Evolutionary conservation across 2,329 filamentous ascomycete genomes (phyloP).

Genomic region (Gnomoniopsis smithogilvyi): DNA sequence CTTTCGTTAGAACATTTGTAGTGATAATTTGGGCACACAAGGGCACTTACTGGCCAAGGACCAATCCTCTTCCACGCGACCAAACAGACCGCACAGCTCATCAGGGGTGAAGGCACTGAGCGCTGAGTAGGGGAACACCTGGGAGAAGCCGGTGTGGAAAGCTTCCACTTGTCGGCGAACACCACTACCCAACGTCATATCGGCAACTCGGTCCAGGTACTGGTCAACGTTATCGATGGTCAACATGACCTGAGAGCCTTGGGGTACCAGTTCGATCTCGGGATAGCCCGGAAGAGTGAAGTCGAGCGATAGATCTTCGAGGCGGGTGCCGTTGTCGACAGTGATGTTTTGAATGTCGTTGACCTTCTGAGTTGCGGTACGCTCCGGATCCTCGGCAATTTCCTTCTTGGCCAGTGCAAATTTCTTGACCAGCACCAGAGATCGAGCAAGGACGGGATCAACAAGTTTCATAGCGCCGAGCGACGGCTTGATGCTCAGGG

Average conservation of each 20-base stretch:
- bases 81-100: constrained; percentile 93
- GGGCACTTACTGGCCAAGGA: constrained; percentile 81
- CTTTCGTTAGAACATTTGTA: constrained; percentile 22
- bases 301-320: constrained; percentile 88
- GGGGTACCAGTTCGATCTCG: constrained; percentile 73
- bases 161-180: constrained; percentile 87
- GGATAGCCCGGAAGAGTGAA: constrained; percentile 94
- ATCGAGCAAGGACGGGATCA: constrained; percentile 80
- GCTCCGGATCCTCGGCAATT: constrained; percentile 66
- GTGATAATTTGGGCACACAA: background rate
- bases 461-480: constrained; percentile 87
- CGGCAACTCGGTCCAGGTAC: constrained; percentile 87
- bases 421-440: constrained; percentile 81
- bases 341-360: constrained; percentile 65
- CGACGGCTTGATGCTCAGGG: constrained; percentile 69
- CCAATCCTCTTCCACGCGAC: constrained; percentile 92
- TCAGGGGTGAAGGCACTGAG: constrained; percentile 91
- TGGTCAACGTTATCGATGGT: constrained; percentile 87
- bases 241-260: constrained; percentile 71
- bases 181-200: constrained; percentile 85
- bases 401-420: constrained; percentile 80
- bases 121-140: constrained; percentile 93
- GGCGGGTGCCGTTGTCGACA: constrained; percentile 65
- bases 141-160: constrained; percentile 86
- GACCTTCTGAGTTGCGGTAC: constrained; percentile 68